Base-by-base conservation (phyloP, 306 rosid genomes). In the Prunus salicina region DNA sequence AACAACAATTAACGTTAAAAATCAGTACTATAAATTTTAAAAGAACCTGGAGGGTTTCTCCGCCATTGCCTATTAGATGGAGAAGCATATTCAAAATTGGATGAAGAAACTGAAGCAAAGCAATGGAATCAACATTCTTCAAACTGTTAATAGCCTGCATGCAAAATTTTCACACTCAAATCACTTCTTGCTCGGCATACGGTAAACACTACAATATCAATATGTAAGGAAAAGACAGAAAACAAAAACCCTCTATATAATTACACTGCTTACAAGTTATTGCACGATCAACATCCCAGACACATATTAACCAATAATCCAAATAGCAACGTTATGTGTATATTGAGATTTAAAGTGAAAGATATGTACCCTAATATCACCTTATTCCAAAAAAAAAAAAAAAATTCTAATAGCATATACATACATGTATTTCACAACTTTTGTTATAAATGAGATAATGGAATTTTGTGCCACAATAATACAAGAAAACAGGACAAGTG, bases 41-140 rank as follows among this genome's bases (percentile, higher is more conserved):
- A 74, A 83, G 74, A 78, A 94, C 99, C 99, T 95, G 99, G 58
- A 95, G 96, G 66, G 99, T 95, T 87, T 95, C 99, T 86, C 99
- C 99, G 41, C 99, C 99, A 81, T 92, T 95, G 88, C 99, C 99
- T 80, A 95, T 95, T 51, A 95, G 97, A 88, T 95, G 99, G 83
- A 95, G 99, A 80, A 95, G 93, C 99, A 95, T 95, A 81, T 89
- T 95, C 86, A 95, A 83, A 79, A 95, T 80, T 57, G 99, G 99
- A 84, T 95, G 99, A 84, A 95, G 97, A 85, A 95, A 95, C 88
- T 95, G 99, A 85, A 95, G 97, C 88, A 95, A 86, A 47, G 97
- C 97, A 76, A 97, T 92, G 81, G 99, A 95, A 86, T 95, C 99
- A 73, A 95, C 99, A 86, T 95, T 95, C 96, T 95, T 95, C 87